phyloP scores from a whole-genome alignment of 305 asterid species.

The Nicotiana rustica region DNA sequence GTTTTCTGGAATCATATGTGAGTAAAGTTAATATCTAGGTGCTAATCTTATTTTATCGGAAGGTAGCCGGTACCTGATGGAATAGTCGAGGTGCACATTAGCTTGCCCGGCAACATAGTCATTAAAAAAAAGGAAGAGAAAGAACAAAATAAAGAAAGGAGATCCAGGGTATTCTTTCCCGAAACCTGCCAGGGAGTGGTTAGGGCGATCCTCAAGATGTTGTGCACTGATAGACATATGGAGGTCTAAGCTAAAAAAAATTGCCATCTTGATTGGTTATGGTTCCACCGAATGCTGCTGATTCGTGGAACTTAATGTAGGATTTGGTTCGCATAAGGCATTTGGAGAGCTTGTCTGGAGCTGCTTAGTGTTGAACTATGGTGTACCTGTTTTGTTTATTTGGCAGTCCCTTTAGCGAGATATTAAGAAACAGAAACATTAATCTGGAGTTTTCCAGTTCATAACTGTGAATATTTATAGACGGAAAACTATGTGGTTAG shows the following conservation, averaged over 20 bases:
- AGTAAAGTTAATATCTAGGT: not conserved
- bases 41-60: not conserved
- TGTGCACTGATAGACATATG: not conserved
- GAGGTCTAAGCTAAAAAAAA: constrained; percentile 1
- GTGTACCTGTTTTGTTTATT: not conserved
- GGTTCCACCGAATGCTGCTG: constrained; percentile 11
- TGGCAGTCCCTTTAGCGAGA: constrained; percentile 20
- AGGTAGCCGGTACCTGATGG: too few species aligned
- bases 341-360: not conserved
- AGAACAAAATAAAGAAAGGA: not conserved
- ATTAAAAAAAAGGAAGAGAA: not conserved
- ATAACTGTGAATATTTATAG: not conserved
- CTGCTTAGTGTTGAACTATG: constrained; percentile 11
- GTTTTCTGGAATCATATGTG: not conserved
- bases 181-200: not conserved
- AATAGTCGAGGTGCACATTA: too few species aligned
- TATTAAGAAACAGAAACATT: not conserved
- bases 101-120: too few species aligned
- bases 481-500: not conserved
- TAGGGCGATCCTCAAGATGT: constrained; percentile 18
- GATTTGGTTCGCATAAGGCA: constrained; percentile 4
- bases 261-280: constrained; percentile 3
- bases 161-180: not conserved
- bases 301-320: constrained; percentile 19
- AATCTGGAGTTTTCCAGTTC: not conserved